Evolutionary conservation across 129 eudicot species (phyloP).

Genomic region (Logfia minima): DNA sequence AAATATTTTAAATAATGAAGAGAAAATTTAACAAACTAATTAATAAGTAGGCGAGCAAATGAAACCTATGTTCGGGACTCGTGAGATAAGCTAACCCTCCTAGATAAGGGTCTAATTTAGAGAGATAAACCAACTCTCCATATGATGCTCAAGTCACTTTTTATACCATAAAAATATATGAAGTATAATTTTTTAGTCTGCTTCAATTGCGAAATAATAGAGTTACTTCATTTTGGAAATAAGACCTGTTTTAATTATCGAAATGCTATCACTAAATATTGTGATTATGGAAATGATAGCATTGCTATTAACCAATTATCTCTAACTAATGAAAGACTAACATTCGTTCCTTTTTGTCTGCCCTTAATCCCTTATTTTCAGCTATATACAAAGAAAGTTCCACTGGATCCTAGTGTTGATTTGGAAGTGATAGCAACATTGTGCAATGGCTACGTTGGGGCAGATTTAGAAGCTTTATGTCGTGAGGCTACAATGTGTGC

Average conservation of each 20-base stretch:
- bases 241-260: too few relatives aligned
- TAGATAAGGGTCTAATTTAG: not conserved
- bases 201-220: too few relatives aligned
- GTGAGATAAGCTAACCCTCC: not conserved
- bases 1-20: not conserved
- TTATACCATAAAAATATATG: too few relatives aligned
- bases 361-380: constrained; percentile 31
- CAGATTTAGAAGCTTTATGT: constrained; percentile 94
- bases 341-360: not conserved
- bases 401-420: constrained; percentile 67
- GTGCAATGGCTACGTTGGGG: constrained; percentile 96
- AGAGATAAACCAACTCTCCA: too few relatives aligned
- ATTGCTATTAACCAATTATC: not conserved
- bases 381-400: constrained; percentile 79
- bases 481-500: constrained; percentile 80
- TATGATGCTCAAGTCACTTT: too few relatives aligned
- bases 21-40: not conserved
- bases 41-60: not conserved
- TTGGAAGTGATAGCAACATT: constrained; percentile 66
- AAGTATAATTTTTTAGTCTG: too few relatives aligned
- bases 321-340: not conserved
- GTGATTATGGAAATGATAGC: too few relatives aligned
- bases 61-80: not conserved
- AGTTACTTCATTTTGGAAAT: too few relatives aligned
- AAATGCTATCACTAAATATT: too few relatives aligned